Percentiles rank a stretch among this genome's conserved stretches.
phyloP scores from a whole-genome alignment of 164 flowering plant species.

The Malania oleifera region DNA sequence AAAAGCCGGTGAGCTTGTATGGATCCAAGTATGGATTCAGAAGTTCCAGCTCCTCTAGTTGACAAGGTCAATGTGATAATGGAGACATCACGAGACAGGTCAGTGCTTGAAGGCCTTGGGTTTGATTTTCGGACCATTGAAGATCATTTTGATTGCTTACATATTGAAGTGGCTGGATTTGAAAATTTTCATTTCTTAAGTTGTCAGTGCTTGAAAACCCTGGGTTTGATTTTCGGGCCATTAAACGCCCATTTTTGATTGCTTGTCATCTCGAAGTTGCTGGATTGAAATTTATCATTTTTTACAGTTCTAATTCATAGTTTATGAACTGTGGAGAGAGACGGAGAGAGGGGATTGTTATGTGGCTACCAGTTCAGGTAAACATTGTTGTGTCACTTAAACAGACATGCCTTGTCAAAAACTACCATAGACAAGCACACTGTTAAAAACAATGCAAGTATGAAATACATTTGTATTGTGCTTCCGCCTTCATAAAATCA shows the following conservation, averaged over 20 bases:
- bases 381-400: background rate
- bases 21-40: conserved; percentile 11
- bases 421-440: too few species aligned
- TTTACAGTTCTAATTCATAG: too few species aligned
- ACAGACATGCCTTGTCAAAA: background rate
- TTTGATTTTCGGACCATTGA: background rate
- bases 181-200: too few species aligned
- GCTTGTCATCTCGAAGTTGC: too few species aligned
- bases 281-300: background rate
- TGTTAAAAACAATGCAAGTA: too few species aligned
- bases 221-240: background rate
- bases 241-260: too few species aligned
- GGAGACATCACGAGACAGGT: conserved; percentile 17
- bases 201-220: conserved; percentile 9
- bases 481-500: too few species aligned
- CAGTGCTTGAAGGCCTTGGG: background rate
- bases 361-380: too few species aligned
- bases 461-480: too few species aligned
- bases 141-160: too few species aligned
- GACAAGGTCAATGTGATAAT: conserved; percentile 8
- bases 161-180: too few species aligned
- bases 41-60: conserved; percentile 9
- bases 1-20: background rate
- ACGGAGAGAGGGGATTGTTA: background rate
- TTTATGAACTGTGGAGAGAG: too few species aligned